Conservation (phyloP, 257 asterid genomes). For the Parsonsia alboflavescens region DNA sequence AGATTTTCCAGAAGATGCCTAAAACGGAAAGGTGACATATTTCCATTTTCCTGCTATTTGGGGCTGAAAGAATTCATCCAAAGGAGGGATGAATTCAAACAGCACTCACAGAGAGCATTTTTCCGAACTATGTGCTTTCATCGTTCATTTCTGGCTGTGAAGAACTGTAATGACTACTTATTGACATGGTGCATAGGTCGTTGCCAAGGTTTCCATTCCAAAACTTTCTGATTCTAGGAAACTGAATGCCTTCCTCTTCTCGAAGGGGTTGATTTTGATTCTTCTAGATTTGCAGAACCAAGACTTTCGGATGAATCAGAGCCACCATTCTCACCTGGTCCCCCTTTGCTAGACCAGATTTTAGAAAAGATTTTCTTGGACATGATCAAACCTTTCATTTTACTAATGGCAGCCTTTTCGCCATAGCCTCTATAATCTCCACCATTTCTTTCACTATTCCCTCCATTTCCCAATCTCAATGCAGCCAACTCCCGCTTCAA, state of each 20-base stretch:
- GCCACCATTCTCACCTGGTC: slow-evolving; percentile 67
- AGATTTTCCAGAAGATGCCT: neutral
- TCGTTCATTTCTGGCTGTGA: slow-evolving; percentile 14
- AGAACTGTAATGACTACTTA: slow-evolving; percentile 13
- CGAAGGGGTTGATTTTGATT: slow-evolving; percentile 58
- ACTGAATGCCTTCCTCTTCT: slow-evolving; percentile 82
- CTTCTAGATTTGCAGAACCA: slow-evolving; percentile 63
- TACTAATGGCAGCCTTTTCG: slow-evolving; percentile 58
- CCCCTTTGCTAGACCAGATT: slow-evolving; percentile 72
- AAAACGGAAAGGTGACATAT: neutral
- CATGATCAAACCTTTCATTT: slow-evolving; percentile 61
- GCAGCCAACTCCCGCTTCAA: slow-evolving; percentile 82
- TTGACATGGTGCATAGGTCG: slow-evolving; percentile 16
- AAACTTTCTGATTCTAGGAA: slow-evolving; percentile 39
- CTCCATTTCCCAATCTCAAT: slow-evolving; percentile 58
- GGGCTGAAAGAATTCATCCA: neutral
- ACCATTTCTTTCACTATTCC: slow-evolving; percentile 30
- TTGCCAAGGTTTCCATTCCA: slow-evolving; percentile 5
- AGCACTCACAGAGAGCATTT: neutral
- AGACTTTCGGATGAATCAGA: slow-evolving; percentile 91
- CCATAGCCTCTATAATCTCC: slow-evolving; percentile 31
- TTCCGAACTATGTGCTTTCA: slow-evolving; percentile 30
- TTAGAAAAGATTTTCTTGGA: slow-evolving; percentile 73
- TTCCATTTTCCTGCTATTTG: slow-evolving; percentile 1
- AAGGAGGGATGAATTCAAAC: neutral